Percentiles rank a stretch among this genome's conserved stretches.
These are phyloP conservation scores for Isabelozyma pseudorhagii DNA, from an alignment of 805 yeast species.

Conservation along the genomic window DNA sequence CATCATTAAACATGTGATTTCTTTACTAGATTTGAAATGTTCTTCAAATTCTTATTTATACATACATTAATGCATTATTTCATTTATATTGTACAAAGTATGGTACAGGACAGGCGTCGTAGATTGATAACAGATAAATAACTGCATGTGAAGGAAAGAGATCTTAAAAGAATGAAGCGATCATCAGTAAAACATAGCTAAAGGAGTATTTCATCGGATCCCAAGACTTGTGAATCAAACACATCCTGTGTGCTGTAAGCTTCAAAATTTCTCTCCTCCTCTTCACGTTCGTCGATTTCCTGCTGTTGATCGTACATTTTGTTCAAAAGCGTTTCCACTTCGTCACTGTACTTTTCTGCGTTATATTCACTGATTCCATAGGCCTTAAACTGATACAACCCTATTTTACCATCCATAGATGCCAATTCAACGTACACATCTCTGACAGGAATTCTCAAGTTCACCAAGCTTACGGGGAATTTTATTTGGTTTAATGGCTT, in stretches of 20 bases:
- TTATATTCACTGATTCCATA: conserved; percentile 29
- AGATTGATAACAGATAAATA: too few species aligned
- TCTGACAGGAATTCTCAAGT: conserved; percentile 24
- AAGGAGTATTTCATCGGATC: background rate
- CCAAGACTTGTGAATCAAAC: background rate
- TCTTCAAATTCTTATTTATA: background rate
- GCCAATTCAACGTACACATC: conserved; percentile 32
- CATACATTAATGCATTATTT: background rate
- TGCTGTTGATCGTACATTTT: conserved; percentile 4
- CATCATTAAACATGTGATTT: background rate
- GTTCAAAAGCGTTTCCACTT: conserved; percentile 15
- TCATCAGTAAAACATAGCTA: background rate
- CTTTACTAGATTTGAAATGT: background rate
- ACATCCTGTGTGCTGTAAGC: background rate
- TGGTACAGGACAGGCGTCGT: background rate
- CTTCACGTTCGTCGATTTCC: background rate
- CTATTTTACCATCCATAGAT: conserved; percentile 4
- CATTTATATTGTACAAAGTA: background rate
- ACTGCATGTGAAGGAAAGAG: too few species aligned
- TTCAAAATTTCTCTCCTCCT: background rate
- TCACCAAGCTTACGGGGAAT: conserved; percentile 31
- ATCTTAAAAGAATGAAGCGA: too few species aligned
- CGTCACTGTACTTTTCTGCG: conserved; percentile 19
- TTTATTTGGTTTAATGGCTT: conserved; percentile 22
- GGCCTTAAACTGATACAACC: conserved; percentile 19